These are phyloP conservation scores for Madurella mycetomatis DNA, from an alignment of 2,329 filamentous ascomycete genomes.

Conservation along the genomic window DNA sequence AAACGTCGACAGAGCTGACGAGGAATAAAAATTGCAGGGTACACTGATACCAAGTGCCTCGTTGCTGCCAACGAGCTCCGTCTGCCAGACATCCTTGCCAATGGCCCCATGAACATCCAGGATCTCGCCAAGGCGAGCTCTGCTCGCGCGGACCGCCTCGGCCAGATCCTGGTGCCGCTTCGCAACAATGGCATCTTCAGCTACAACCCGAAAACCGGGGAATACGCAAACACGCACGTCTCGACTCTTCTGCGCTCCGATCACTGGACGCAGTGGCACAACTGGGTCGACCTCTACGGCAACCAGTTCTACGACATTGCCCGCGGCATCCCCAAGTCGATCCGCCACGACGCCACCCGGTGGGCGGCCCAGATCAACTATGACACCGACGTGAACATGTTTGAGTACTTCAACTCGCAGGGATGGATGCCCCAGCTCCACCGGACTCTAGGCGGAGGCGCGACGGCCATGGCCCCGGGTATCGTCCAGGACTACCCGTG, in stretches of 20 bases:
- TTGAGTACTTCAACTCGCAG: slow-evolving; percentile 32
- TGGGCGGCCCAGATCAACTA: slow-evolving; percentile 37
- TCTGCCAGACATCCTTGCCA: not conserved
- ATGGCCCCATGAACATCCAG: not conserved
- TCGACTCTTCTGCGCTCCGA: slow-evolving; percentile 32
- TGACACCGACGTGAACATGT: slow-evolving; percentile 39
- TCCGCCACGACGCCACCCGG: slow-evolving; percentile 23
- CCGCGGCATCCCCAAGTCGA: slow-evolving; percentile 31
- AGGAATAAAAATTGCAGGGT: no score
- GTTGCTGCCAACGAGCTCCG: not conserved
- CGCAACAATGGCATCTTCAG: slow-evolving; percentile 1
- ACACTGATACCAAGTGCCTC: not conserved
- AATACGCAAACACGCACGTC: slow-evolving; percentile 33
- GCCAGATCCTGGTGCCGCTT: not conserved
- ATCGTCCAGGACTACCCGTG: slow-evolving; percentile 40
- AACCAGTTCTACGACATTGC: slow-evolving; percentile 43
- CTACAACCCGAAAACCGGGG: slow-evolving; percentile 26
- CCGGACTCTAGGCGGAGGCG: no score
- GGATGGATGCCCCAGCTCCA: slow-evolving; percentile 28
- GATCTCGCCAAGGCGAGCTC: not conserved
- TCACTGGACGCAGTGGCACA: slow-evolving; percentile 43
- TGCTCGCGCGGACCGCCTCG: not conserved
- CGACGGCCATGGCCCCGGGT: slow-evolving; percentile 30
- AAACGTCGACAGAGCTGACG: no score
- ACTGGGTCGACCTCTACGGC: slow-evolving; percentile 41